Evolutionary conservation across 1,284 basidiomycete species (phyloP).

Genomic region (Fomitopsis palustris): DNA sequence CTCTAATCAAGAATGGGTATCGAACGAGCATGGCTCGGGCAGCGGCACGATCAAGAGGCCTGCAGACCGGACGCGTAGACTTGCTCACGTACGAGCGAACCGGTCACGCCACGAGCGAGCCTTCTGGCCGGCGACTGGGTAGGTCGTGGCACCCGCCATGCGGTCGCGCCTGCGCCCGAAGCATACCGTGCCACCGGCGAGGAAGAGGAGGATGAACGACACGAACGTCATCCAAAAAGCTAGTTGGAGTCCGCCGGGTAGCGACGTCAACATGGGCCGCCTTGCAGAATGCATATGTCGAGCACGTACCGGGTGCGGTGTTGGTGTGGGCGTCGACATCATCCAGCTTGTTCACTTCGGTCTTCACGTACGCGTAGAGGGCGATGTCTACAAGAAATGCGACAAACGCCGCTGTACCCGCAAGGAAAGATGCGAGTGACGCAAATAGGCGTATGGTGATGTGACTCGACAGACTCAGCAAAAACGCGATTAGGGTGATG

Average conservation of each 20-base stretch:
- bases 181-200: slow-evolving; percentile 67
- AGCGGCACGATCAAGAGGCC: too few species aligned
- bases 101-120: slow-evolving; percentile 20
- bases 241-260: too few species aligned
- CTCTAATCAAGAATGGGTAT: too few species aligned
- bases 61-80: too few species aligned
- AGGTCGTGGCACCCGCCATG: slow-evolving; percentile 25
- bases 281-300: not conserved
- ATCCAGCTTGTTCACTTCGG: slow-evolving; percentile 47
- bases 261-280: not conserved
- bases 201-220: slow-evolving; percentile 56
- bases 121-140: slow-evolving; percentile 13
- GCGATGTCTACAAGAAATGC: slow-evolving; percentile 74
- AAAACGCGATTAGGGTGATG: slow-evolving; percentile 59
- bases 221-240: slow-evolving; percentile 76
- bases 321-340: slow-evolving; percentile 41
- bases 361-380: slow-evolving; percentile 58
- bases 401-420: slow-evolving; percentile 59
- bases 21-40: too few species aligned
- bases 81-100: slow-evolving; percentile 14
- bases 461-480: slow-evolving; percentile 61
- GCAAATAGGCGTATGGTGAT: slow-evolving; percentile 55
- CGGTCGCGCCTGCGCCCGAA: slow-evolving; percentile 52
- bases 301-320: slow-evolving; percentile 53
- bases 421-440: slow-evolving; percentile 62